phyloP scores from a whole-genome alignment of 805 yeast genomes.

The Phaffomyces antillensis region DNA sequence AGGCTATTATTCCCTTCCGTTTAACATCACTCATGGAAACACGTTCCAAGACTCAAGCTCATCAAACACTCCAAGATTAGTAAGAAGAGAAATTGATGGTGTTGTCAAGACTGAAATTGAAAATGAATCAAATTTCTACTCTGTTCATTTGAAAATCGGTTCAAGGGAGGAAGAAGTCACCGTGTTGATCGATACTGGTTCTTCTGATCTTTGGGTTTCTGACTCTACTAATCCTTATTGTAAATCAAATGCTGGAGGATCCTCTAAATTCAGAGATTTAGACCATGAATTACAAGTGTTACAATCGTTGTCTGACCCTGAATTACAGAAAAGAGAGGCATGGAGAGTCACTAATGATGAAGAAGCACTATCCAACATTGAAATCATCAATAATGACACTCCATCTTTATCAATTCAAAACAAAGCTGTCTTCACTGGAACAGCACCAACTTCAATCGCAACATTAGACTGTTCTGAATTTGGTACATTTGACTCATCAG shows the following conservation, averaged over 20 bases:
- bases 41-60: conserved; percentile 9
- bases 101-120: conserved; percentile 26
- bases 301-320: not conserved
- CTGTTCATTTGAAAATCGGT: conserved; percentile 44
- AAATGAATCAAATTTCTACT: conserved; percentile 38
- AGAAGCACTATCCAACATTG: not conserved
- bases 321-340: conserved; percentile 6
- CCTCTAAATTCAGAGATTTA: conserved; percentile 9
- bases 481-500: conserved; percentile 31
- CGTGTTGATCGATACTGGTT: conserved; percentile 68
- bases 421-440: conserved; percentile 4
- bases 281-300: conserved; percentile 3
- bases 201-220: conserved; percentile 66
- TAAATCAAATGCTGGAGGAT: conserved; percentile 6
- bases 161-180: conserved; percentile 48
- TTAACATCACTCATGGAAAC: conserved; percentile 14
- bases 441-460: conserved; percentile 10
- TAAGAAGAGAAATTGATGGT: conserved; percentile 22
- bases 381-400: not conserved
- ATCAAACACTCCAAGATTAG: conserved; percentile 1
- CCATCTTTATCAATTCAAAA: conserved; percentile 2
- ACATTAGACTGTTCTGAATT: conserved; percentile 31
- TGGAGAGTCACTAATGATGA: conserved; percentile 6
- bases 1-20: conserved; percentile 12
- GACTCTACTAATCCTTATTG: conserved; percentile 43